Evolutionary conservation across 1,139 yeast species (phyloP).

Genomic region (Taiozyma sp.): DNA sequence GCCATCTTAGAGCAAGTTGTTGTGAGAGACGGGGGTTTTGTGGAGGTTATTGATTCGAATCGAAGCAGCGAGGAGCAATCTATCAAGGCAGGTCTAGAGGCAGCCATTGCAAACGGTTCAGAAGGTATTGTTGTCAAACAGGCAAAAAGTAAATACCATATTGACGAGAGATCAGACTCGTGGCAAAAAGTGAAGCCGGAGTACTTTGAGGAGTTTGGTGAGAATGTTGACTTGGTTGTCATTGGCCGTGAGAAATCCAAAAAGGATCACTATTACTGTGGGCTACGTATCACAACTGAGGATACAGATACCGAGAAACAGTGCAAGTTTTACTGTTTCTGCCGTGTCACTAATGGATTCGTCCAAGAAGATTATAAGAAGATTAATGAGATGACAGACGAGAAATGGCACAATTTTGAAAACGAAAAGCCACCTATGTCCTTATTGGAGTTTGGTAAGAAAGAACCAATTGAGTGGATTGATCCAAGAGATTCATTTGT

Average conservation of each 20-base stretch:
- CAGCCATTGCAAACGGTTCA: constrained; percentile 57
- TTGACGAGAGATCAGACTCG: constrained; percentile 52
- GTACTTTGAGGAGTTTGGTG: constrained; percentile 81
- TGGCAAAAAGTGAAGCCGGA: constrained; percentile 95
- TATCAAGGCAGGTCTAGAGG: constrained; percentile 50
- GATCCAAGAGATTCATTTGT: constrained; percentile 74
- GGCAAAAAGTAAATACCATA: constrained; percentile 50
- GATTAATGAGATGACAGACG: constrained; percentile 53
- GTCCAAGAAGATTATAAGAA: constrained; percentile 54
- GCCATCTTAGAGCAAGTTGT: constrained; percentile 43
- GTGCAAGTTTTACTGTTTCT: constrained; percentile 52
- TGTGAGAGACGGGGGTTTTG: constrained; percentile 42
- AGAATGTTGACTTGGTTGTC: constrained; percentile 72
- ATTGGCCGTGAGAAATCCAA: constrained; percentile 75
- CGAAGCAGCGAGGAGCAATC: constrained; percentile 43
- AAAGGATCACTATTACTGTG: constrained; percentile 77
- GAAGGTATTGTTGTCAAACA: constrained; percentile 85
- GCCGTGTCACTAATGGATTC: constrained; percentile 85
- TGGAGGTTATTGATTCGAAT: constrained; percentile 52
- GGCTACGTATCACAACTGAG: constrained; percentile 44
- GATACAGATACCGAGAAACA: constrained; percentile 16
- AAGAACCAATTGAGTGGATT: constrained; percentile 72
- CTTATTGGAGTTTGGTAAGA: constrained; percentile 54
- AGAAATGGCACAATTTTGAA: constrained; percentile 53
- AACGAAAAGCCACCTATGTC: constrained; percentile 34